Conservation (phyloP, 73 alveolate genomes). For the Symbiodinium natans region DNA sequence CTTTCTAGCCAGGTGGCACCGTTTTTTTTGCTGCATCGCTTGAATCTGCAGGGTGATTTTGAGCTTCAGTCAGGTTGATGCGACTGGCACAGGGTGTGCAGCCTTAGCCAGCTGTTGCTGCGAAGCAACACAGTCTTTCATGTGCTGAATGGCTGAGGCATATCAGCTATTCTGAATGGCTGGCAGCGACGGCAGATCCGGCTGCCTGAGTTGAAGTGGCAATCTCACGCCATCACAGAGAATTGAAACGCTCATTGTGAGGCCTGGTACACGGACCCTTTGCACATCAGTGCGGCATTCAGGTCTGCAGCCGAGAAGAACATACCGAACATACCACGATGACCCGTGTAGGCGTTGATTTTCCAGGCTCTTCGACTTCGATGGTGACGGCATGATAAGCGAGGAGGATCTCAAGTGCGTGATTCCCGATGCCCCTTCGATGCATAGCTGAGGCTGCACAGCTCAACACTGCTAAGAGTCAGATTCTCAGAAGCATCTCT, state of each 20-base stretch:
- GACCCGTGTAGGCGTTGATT: background rate
- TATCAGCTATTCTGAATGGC: constrained; percentile 93
- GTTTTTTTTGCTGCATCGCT: no score
- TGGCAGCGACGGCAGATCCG: constrained; percentile 88
- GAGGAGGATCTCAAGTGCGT: constrained; percentile 83
- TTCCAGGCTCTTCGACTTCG: constrained; percentile 77
- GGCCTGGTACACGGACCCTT: constrained; percentile 81
- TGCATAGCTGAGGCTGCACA: background rate
- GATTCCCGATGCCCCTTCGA: constrained; percentile 58
- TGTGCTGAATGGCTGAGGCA: constrained; percentile 44
- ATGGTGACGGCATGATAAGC: constrained; percentile 83
- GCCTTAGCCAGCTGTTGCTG: background rate
- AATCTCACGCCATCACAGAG: background rate
- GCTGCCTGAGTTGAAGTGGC: background rate
- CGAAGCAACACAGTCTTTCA: no score
- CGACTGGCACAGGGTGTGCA: constrained; percentile 55
- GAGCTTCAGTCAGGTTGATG: constrained; percentile 34
- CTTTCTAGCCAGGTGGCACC: no score
- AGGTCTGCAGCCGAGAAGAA: background rate
- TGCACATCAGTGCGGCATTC: constrained; percentile 86
- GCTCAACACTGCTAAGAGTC: background rate
- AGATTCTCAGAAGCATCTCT: background rate
- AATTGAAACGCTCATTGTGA: background rate
- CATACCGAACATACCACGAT: background rate
- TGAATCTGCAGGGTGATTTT: no score